Conservation (phyloP, 1,139 yeast species). For the Sugiyamaella novakii region DNA sequence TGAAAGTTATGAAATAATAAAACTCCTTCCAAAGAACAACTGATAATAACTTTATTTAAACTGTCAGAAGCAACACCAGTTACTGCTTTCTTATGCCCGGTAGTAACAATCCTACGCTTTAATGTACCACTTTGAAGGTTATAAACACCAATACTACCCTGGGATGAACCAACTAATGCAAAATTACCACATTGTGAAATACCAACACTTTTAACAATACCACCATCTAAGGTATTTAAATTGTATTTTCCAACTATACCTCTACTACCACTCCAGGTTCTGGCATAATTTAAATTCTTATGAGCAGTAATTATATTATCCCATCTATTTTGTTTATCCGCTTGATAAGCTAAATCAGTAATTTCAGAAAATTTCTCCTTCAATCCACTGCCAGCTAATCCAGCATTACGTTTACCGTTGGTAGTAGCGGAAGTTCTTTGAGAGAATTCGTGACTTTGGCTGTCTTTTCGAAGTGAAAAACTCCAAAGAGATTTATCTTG, state of each 20-base stretch:
- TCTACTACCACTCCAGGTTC: constrained; percentile 87
- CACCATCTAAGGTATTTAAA: constrained; percentile 73
- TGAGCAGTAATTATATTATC: constrained; percentile 93
- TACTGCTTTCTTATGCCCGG: constrained; percentile 74
- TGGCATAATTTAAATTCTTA: constrained; percentile 77
- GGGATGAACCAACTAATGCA: constrained; percentile 87
- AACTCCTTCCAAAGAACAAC: constrained; percentile 85
- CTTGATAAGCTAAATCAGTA: constrained; percentile 69
- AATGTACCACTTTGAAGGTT: constrained; percentile 87
- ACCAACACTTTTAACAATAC: constrained; percentile 76
- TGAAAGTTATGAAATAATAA: constrained; percentile 88
- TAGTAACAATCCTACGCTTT: constrained; percentile 55
- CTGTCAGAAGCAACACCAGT: constrained; percentile 91
- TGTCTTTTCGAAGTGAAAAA: constrained; percentile 90
- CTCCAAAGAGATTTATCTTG: constrained; percentile 87
- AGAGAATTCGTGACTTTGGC: constrained; percentile 92
- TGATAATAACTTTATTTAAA: constrained; percentile 82
- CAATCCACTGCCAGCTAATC: constrained; percentile 48
- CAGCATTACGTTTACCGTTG: constrained; percentile 62
- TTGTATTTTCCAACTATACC: constrained; percentile 80
- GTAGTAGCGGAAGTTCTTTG: constrained; percentile 53
- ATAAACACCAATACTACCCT: constrained; percentile 85
- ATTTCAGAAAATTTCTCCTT: constrained; percentile 78
- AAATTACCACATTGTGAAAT: constrained; percentile 95
- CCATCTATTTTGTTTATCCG: constrained; percentile 88